Conservation (phyloP, 148 eudicot genomes). For the Talinum fruticosum region DNA sequence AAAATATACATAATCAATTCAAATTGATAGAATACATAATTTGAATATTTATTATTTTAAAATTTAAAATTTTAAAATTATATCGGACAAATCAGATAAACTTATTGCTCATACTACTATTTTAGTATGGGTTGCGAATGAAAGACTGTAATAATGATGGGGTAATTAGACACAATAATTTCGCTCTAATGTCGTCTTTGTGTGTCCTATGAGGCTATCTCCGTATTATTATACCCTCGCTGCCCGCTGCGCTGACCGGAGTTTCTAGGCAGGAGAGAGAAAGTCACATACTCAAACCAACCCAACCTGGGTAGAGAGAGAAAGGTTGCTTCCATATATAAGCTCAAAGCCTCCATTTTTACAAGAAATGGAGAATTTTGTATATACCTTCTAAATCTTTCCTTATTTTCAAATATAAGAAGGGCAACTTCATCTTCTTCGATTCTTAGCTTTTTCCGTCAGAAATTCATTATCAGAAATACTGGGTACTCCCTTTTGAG, state of each 20-base stretch:
- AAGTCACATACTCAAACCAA: not conserved
- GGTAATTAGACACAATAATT: constrained; percentile 25
- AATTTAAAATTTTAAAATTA: too few species aligned
- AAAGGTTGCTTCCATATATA: constrained; percentile 5
- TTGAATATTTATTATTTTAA: too few species aligned
- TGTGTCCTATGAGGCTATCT: constrained; percentile 10
- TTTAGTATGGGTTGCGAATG: too few species aligned
- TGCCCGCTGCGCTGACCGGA: constrained; percentile 12
- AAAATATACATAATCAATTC: too few species aligned
- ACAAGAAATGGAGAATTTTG: not conserved
- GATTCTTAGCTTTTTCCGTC: constrained; percentile 1
- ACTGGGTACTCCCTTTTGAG: constrained; percentile 15
- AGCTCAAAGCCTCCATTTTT: constrained; percentile 14
- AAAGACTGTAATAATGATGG: not conserved
- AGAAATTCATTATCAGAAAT: constrained; percentile 1
- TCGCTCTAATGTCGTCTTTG: constrained; percentile 26
- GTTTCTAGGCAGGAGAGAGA: constrained; percentile 5
- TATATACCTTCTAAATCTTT: not conserved
- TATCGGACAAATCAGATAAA: too few species aligned
- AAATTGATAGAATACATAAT: too few species aligned
- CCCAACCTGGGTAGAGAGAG: not conserved
- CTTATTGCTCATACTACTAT: too few species aligned
- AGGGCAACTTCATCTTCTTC: not conserved
- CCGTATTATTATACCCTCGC: constrained; percentile 5
- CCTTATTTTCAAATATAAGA: not conserved